Percentiles rank a stretch among this genome's conserved stretches.
phyloP scores from a whole-genome alignment of 805 yeast genomes.

The Teunomyces tritomae region DNA sequence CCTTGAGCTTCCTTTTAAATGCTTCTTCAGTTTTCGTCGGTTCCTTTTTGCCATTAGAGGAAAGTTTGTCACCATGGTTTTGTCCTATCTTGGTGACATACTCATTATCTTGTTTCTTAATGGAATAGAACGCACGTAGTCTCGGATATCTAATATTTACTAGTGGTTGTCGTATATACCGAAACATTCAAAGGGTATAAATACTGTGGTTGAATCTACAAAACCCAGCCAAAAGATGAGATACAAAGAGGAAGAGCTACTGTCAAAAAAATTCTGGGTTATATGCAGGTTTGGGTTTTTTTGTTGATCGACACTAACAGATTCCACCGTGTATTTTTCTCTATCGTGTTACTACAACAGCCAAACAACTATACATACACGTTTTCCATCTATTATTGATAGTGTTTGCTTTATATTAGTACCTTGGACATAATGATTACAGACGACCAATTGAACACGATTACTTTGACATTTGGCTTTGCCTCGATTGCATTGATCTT shows the following conservation, averaged over 20 bases:
- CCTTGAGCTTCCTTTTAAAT: constrained; percentile 7
- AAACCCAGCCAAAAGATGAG: background rate
- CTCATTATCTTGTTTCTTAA: background rate
- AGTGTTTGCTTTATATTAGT: background rate
- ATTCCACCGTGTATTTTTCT: background rate
- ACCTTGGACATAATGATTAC: constrained; percentile 58
- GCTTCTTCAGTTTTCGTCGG: background rate
- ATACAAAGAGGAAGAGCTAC: background rate
- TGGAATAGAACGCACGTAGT: background rate
- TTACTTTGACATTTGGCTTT: constrained; percentile 74
- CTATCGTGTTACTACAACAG: background rate
- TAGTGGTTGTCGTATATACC: background rate
- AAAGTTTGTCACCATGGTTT: background rate
- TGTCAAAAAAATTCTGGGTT: background rate
- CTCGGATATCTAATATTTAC: background rate
- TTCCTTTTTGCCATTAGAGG: background rate
- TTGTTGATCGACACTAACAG: background rate
- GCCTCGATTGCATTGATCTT: constrained; percentile 68
- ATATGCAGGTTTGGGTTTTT: background rate
- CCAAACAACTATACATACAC: too few relatives aligned
- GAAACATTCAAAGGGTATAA: background rate
- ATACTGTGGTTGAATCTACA: background rate
- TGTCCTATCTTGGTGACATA: background rate
- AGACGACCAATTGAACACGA: constrained; percentile 72
- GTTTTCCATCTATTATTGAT: too few relatives aligned